Percentiles rank a stretch among this genome's conserved stretches.
phyloP scores from a whole-genome alignment of 2,329 filamentous ascomycete species.

The Alternaria dauci region DNA sequence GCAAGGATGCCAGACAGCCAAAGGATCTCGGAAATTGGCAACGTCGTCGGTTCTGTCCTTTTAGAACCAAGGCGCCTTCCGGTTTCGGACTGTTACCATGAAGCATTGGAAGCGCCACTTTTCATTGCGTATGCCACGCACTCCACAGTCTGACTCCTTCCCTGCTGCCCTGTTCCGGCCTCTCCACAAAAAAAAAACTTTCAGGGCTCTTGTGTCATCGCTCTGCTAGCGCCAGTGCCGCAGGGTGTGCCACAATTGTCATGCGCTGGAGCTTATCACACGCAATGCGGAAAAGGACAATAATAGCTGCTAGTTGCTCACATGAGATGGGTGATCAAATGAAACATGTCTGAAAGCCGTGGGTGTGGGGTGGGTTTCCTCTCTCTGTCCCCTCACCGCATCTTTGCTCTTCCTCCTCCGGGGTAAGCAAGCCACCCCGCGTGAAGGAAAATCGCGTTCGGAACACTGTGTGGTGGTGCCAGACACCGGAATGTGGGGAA shows the following conservation, averaged over 20 bases:
- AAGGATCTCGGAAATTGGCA: conserved; percentile 19
- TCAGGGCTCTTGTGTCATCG: conserved; percentile 14
- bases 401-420: conserved; percentile 10
- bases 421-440: conserved; percentile 28
- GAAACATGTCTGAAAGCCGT: conserved; percentile 20
- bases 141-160: conserved; percentile 17
- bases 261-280: conserved; percentile 30
- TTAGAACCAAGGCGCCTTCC: conserved; percentile 16
- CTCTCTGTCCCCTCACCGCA: conserved; percentile 21
- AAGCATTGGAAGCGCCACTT: conserved; percentile 10
- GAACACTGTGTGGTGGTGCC: conserved; percentile 20
- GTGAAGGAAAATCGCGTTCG: conserved; percentile 17
- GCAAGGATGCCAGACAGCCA: conserved; percentile 16
- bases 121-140: conserved; percentile 13
- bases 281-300: conserved; percentile 28
- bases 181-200: conserved; percentile 16
- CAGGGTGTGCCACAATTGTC: conserved; percentile 10
- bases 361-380: conserved; percentile 1
- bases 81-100: conserved; percentile 18
- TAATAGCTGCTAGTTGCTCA: conserved; percentile 18
- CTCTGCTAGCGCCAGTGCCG: conserved; percentile 17
- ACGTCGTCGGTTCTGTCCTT: conserved; percentile 2
- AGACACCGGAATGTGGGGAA: conserved; percentile 19
- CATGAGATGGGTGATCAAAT: conserved; percentile 19
- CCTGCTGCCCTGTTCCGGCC: conserved; percentile 7